Base-by-base conservation (phyloP, 805 yeast genomes). In the Metschnikowia continentalis region DNA sequence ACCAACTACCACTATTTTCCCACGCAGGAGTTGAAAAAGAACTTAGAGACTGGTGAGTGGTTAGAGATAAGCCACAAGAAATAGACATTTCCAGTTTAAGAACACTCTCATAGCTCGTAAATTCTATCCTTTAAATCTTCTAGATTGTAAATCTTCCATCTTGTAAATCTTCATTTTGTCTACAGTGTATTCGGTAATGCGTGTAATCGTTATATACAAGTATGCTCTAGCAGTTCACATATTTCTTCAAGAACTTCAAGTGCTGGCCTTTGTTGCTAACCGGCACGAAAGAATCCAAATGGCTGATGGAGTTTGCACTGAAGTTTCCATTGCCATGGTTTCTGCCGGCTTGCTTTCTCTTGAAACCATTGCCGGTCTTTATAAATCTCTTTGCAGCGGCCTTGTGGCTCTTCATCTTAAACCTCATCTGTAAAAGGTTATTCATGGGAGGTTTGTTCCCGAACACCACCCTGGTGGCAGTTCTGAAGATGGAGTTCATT, bases 261-360 rank as follows among this genome's bases (percentile, higher is more conserved):
- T 86, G 90, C 22, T 79, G 76, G 7, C 79, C 80, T 58, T 60
- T 74, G 55, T 66, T 66, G 32, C 70, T 75, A 37, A 83, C 88
- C 58, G 70, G 64, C 6, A 76, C 80, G 58, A 77, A 85, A 32
- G 82, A 86, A 57, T 82, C 79, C 68, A 86, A 75, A 60, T 77
- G 77, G 53, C 80, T 73, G 61, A 86, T 69, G 23, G 79, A 75
- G 47, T 83, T 76, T 38, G 80, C 72, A 32, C 90, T 78, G 86
- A 94, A 91, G 20, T 96, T 91, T 1, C 90, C 88, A 63, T 91
- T 91, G 46, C 97, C 97, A 66, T 91, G 97, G 58, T 88, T 86
- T 72, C 96, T 81, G 10, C 96, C 96, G 19, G 95, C 86, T 60
- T 83, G 75, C 54, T 72, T 73, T 60, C 78, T 68, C 60, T 72